Percentiles rank a stretch among this genome's conserved stretches.
Conservation (phyloP, 495 filamentous ascomycete genomes). For the Penicillium egyptiacum region DNA sequence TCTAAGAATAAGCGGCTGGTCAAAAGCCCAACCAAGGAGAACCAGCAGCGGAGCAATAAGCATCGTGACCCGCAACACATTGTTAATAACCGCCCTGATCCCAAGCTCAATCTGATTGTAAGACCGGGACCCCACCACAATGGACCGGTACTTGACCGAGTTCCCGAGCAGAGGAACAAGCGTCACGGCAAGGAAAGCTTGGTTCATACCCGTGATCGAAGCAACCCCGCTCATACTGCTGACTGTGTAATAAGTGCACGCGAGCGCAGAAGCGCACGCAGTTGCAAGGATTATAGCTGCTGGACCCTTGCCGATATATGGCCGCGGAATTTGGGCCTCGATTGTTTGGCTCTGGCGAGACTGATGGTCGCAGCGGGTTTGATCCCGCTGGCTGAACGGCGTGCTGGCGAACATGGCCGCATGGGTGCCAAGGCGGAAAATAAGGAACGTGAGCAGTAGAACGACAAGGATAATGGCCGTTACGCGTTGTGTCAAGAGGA, state of each 20-base stretch:
- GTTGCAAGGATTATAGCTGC: slow-evolving; percentile 11
- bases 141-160: slow-evolving; percentile 22
- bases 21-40: slow-evolving; percentile 39
- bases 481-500: slow-evolving; percentile 18
- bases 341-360: background rate
- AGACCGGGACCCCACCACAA: slow-evolving; percentile 17
- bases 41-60: slow-evolving; percentile 40
- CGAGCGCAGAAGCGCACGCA: slow-evolving; percentile 17
- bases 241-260: slow-evolving; percentile 29
- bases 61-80: slow-evolving; percentile 30
- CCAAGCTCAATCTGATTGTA: slow-evolving; percentile 27
- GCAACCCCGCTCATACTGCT: slow-evolving; percentile 23
- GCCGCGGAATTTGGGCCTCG: slow-evolving; percentile 1
- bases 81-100: slow-evolving; percentile 28
- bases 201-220: slow-evolving; percentile 16
- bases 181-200: slow-evolving; percentile 26
- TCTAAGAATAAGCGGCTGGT: slow-evolving; percentile 30
- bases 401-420: slow-evolving; percentile 16
- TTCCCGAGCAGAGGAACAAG: slow-evolving; percentile 32
- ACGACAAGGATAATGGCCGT: slow-evolving; percentile 54
- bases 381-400: slow-evolving; percentile 6
- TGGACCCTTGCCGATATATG: background rate
- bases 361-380: background rate
- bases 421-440: slow-evolving; percentile 47
- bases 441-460: slow-evolving; percentile 65